Evolutionary conservation across 2,329 filamentous ascomycete species (phyloP).

Genomic region (Pseudogymnoascus sp.): DNA sequence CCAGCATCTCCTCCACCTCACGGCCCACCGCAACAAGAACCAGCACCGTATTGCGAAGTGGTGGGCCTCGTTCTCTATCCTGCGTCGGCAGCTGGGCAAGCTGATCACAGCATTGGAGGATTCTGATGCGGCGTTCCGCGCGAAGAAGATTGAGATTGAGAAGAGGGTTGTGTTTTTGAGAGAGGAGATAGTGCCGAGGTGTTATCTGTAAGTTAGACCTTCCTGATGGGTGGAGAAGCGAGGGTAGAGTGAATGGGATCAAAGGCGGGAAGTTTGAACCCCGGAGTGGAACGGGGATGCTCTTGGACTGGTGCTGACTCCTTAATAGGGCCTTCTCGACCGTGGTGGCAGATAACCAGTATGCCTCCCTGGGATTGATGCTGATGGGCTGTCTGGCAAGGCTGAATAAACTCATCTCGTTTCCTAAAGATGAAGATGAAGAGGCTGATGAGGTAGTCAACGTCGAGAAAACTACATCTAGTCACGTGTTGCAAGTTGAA

Average conservation of each 20-base stretch:
- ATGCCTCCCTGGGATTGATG: slow-evolving; percentile 61
- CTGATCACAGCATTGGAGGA: slow-evolving; percentile 37
- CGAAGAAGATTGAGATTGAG: slow-evolving; percentile 24
- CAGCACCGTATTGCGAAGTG: slow-evolving; percentile 76
- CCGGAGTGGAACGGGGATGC: not conserved
- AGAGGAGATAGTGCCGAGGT: slow-evolving; percentile 33
- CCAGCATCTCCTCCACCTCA: slow-evolving; percentile 55
- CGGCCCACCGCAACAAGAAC: slow-evolving; percentile 81
- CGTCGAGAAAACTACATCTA: not conserved
- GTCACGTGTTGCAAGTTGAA: slow-evolving; percentile 13
- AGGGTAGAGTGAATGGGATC: not conserved
- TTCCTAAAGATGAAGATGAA: slow-evolving; percentile 16
- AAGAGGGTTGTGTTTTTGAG: slow-evolving; percentile 31
- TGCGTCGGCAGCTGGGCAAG: slow-evolving; percentile 57
- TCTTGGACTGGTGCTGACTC: not conserved
- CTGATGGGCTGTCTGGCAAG: slow-evolving; percentile 58
- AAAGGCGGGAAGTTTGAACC: not conserved
- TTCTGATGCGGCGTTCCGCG: slow-evolving; percentile 32
- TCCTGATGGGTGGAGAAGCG: not conserved
- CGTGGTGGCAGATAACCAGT: slow-evolving; percentile 63
- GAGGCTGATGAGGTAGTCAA: not conserved
- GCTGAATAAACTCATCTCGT: slow-evolving; percentile 38
- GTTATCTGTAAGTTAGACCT: slow-evolving; percentile 36
- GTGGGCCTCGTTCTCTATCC: slow-evolving; percentile 66
- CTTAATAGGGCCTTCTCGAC: slow-evolving; percentile 53